A percentile compares a stretch with the other conserved stretches of the same genome.
These are phyloP conservation scores for Backusella luteola DNA, from an alignment of 192 early-diverging fungal species.

Conservation along the genomic window DNA sequence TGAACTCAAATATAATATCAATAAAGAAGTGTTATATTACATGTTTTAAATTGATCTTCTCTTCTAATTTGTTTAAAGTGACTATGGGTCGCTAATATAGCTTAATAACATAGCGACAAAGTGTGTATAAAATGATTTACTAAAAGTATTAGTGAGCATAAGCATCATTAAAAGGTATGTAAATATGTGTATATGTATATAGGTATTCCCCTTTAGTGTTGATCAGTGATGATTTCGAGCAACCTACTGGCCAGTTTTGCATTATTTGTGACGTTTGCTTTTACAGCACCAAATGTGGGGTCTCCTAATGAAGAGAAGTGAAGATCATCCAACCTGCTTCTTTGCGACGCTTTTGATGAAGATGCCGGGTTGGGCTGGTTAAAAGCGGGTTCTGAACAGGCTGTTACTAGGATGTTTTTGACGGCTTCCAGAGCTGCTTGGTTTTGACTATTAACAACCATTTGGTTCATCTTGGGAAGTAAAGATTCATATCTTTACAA, in stretches of 20 bases:
- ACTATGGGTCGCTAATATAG: not conserved
- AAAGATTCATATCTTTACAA: slow-evolving; percentile 59
- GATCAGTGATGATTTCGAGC: slow-evolving; percentile 25
- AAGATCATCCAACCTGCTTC: slow-evolving; percentile 45
- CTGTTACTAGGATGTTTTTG: slow-evolving; percentile 25
- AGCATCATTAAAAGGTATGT: not conserved
- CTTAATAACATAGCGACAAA: not conserved
- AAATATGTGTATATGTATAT: not conserved
- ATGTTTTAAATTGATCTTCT: not conserved
- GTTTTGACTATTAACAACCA: slow-evolving; percentile 59
- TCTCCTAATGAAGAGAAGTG: slow-evolving; percentile 29
- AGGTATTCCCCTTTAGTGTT: not conserved
- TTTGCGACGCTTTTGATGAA: slow-evolving; percentile 32
- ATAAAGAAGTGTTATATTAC: not conserved
- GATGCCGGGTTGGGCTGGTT: not conserved
- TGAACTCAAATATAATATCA: not conserved
- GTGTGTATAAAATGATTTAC: not conserved
- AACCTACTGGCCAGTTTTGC: slow-evolving; percentile 20
- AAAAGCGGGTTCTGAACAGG: slow-evolving; percentile 29
- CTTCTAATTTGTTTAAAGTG: not conserved
- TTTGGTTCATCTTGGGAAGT: slow-evolving; percentile 64
- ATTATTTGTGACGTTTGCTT: slow-evolving; percentile 14
- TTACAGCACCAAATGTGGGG: slow-evolving; percentile 26
- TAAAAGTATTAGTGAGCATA: not conserved
- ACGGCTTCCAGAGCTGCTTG: slow-evolving; percentile 25